Percentiles rank a stretch among this genome's conserved stretches.
phyloP scores from a whole-genome alignment of 805 yeast genomes.

The Candida xiaguanensis region DNA sequence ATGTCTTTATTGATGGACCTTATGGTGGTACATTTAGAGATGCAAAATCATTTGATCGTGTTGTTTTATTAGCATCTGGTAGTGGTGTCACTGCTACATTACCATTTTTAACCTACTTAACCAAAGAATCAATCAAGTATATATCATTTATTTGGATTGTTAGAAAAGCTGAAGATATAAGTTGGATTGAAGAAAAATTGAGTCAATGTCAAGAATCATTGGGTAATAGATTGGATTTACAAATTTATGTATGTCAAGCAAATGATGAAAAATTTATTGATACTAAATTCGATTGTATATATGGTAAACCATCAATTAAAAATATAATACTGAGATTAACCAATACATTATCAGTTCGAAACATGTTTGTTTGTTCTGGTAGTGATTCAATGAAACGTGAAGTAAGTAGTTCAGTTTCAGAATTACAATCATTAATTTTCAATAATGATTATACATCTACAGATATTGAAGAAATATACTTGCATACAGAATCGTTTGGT shows the following conservation, averaged over 20 bases:
- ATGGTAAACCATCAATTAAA: slow-evolving; percentile 21
- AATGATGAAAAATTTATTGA: slow-evolving; percentile 6
- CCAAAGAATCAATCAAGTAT: slow-evolving; percentile 15
- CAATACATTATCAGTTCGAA: slow-evolving; percentile 22
- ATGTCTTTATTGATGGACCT: slow-evolving; percentile 51
- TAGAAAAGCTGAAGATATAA: slow-evolving; percentile 25
- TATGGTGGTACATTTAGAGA: slow-evolving; percentile 53
- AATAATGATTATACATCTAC: slow-evolving; percentile 21
- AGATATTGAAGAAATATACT: slow-evolving; percentile 40
- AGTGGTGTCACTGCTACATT: slow-evolving; percentile 50
- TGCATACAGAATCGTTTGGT: slow-evolving; percentile 52
- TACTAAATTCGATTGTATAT: slow-evolving; percentile 7
- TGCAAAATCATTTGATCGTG: slow-evolving; percentile 40
- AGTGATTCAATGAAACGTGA: slow-evolving; percentile 36
- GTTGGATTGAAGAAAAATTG: slow-evolving; percentile 41
- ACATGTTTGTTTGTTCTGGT: slow-evolving; percentile 45
- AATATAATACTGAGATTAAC: slow-evolving; percentile 14
- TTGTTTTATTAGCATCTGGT: slow-evolving; percentile 44
- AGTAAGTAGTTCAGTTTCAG: slow-evolving; percentile 38
- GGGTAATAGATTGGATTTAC: slow-evolving; percentile 24
- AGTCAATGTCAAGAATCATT: slow-evolving; percentile 21
- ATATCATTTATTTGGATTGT: slow-evolving; percentile 47
- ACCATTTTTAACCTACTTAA: slow-evolving; percentile 36
- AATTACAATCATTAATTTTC: slow-evolving; percentile 33
- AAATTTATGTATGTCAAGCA: slow-evolving; percentile 19